A percentile compares a stretch with the other conserved stretches of the same genome.
These are phyloP conservation scores for Hypomontagnella submonticulosa DNA, from an alignment of 495 filamentous ascomycete genomes.

Conservation along the genomic window DNA sequence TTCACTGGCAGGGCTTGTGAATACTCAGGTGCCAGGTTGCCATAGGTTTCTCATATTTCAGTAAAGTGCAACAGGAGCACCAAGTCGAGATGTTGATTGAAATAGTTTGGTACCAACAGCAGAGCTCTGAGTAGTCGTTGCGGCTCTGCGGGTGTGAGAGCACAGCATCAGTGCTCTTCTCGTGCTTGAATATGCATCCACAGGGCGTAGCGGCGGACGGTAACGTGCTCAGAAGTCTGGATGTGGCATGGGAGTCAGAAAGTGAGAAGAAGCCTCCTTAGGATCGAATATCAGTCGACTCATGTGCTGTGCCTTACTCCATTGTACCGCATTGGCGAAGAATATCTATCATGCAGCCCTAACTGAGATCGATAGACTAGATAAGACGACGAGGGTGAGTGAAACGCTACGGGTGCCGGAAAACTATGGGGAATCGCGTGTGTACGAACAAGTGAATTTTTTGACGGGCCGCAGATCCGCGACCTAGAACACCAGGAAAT, in stretches of 20 bases:
- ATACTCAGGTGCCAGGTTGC: not conserved
- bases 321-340: not conserved
- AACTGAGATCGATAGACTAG: not conserved
- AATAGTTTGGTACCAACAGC: not conserved
- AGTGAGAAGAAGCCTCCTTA: not conserved
- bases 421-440: not conserved
- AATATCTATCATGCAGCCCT: not conserved
- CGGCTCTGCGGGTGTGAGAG: conserved; percentile 21
- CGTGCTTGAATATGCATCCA: conserved; percentile 12
- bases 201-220: not conserved
- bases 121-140: conserved; percentile 10
- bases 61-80: not conserved
- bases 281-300: not conserved
- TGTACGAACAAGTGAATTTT: conserved; percentile 4
- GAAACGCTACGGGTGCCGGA: not conserved
- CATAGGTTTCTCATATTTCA: not conserved
- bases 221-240: not conserved
- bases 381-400: not conserved
- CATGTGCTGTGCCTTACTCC: not conserved
- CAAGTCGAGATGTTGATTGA: not conserved
- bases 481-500: conserved; percentile 8
- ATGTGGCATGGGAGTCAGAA: not conserved
- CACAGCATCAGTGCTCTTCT: conserved; percentile 11
- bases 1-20: not conserved
- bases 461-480: conserved; percentile 30